These are phyloP conservation scores for Aspergillus ochraceus DNA, from an alignment of 2,329 filamentous ascomycete species.

Conservation along the genomic window DNA sequence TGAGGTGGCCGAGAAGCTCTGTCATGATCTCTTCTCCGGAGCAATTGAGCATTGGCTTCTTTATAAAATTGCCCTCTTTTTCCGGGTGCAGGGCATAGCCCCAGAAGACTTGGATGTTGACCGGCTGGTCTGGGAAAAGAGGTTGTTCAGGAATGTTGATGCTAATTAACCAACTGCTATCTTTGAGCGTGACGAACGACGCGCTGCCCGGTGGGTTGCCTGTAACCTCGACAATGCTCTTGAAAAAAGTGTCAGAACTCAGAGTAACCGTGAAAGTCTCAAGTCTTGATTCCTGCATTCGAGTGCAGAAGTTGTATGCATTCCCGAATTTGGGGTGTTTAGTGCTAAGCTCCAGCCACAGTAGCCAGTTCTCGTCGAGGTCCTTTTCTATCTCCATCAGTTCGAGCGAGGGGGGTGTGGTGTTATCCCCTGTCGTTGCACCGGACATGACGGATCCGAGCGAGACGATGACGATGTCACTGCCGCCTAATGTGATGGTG, in stretches of 20 bases:
- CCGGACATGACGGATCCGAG: slow-evolving; percentile 42
- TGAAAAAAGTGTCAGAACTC: slow-evolving; percentile 28
- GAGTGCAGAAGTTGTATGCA: slow-evolving; percentile 43
- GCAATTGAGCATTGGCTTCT: slow-evolving; percentile 44
- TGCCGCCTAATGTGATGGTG: slow-evolving; percentile 20
- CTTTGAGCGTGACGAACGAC: slow-evolving; percentile 39
- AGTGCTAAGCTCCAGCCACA: slow-evolving; percentile 43
- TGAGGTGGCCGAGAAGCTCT: slow-evolving; percentile 41
- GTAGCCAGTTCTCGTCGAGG: slow-evolving; percentile 42
- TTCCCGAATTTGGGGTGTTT: slow-evolving; percentile 39
- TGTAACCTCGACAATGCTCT: slow-evolving; percentile 25
- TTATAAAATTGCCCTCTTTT: slow-evolving; percentile 35
- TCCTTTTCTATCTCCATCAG: slow-evolving; percentile 26
- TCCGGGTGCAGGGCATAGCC: slow-evolving; percentile 44
- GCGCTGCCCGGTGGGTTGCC: slow-evolving; percentile 34
- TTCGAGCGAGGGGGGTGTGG: slow-evolving; percentile 24
- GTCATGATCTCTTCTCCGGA: slow-evolving; percentile 42
- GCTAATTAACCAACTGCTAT: slow-evolving; percentile 44
- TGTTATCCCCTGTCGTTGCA: slow-evolving; percentile 36
- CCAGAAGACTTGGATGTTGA: slow-evolving; percentile 39
- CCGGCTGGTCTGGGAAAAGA: slow-evolving; percentile 41
- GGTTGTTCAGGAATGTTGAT: slow-evolving; percentile 45
- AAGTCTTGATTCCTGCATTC: slow-evolving; percentile 38
- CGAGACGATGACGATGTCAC: slow-evolving; percentile 44
- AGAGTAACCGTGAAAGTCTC: slow-evolving; percentile 46